Percentiles rank a stretch among this genome's conserved stretches.
phyloP scores from a whole-genome alignment of 2,329 filamentous ascomycete genomes.

The Alternaria ventricosa region DNA sequence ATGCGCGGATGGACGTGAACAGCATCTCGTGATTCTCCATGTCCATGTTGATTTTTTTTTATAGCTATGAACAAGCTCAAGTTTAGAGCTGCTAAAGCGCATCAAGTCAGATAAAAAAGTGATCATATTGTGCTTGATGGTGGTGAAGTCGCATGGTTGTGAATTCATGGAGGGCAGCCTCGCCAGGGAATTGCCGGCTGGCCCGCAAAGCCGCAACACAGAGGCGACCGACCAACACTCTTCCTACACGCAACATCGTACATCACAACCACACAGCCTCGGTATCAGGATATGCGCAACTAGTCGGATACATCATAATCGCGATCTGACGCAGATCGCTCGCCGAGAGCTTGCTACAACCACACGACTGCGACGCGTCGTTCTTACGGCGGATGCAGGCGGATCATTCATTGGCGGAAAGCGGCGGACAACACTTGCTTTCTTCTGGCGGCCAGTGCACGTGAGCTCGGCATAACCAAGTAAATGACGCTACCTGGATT shows the following conservation, averaged over 20 bases:
- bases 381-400: constrained; percentile 23
- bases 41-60: no score
- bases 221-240: background rate
- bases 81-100: background rate
- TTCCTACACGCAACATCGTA: background rate
- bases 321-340: background rate
- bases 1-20: background rate
- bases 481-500: constrained; percentile 27
- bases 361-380: background rate
- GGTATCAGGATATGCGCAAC: background rate
- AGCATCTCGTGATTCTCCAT: background rate
- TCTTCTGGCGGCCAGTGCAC: constrained; percentile 25
- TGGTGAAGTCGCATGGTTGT: background rate
- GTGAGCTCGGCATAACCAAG: constrained; percentile 37
- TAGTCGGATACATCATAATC: no score
- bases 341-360: background rate
- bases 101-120: background rate
- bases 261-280: background rate
- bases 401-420: constrained; percentile 27
- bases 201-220: background rate
- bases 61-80: background rate
- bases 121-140: no score
- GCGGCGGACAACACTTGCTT: constrained; percentile 19
- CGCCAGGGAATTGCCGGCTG: background rate
- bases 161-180: background rate